These are phyloP conservation scores for Aspergillus costaricaensis DNA, from an alignment of 2,329 filamentous ascomycete genomes.

Conservation along the genomic window DNA sequence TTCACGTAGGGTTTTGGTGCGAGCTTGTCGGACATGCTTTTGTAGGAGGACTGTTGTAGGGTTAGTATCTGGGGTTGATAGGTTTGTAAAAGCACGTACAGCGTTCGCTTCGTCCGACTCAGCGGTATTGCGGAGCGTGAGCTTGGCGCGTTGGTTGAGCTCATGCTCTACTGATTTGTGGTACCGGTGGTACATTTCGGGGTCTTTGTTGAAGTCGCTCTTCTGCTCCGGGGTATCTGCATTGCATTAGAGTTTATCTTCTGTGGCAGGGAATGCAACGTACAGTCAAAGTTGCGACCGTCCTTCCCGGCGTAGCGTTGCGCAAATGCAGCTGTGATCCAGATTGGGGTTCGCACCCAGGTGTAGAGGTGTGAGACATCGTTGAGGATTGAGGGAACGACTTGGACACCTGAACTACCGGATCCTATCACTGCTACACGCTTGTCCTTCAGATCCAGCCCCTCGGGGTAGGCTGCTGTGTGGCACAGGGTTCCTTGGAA, in stretches of 20 bases:
- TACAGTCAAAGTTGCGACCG: constrained; percentile 9
- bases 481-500: constrained; percentile 50
- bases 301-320: constrained; percentile 6
- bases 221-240: constrained; percentile 8
- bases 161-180: constrained; percentile 12
- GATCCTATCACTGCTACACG: constrained; percentile 37
- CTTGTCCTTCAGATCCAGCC: constrained; percentile 36
- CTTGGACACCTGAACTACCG: constrained; percentile 43
- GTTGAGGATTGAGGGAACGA: constrained; percentile 31
- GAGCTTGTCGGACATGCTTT: constrained; percentile 10
- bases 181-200: constrained; percentile 11
- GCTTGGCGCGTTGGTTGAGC: constrained; percentile 10
- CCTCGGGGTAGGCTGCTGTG: constrained; percentile 45
- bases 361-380: constrained; percentile 38
- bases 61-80: not conserved
- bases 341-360: constrained; percentile 14
- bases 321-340: constrained; percentile 7
- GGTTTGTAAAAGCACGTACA: not conserved
- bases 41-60: not conserved
- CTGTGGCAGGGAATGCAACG: not conserved
- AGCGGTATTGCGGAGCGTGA: constrained; percentile 7
- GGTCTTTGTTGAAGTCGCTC: constrained; percentile 5
- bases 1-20: constrained; percentile 33
- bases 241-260: not conserved
- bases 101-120: constrained; percentile 14